Conservation (phyloP, 169 alveolate genomes). For the Theileria sp. region DNA sequence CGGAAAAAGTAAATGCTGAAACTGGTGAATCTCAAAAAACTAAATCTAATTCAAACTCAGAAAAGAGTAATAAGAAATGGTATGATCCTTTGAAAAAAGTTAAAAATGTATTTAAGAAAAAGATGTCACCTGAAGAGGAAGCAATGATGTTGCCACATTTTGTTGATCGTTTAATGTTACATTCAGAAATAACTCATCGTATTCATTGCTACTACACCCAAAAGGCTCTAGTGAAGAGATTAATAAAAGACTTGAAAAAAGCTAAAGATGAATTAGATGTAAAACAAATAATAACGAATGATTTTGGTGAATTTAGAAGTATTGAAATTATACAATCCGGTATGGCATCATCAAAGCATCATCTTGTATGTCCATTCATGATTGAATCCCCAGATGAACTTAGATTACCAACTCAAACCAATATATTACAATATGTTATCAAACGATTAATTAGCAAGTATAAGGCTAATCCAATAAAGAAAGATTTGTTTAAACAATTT, state of each 20-base stretch:
- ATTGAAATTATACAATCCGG: constrained; percentile 44
- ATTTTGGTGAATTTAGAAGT: constrained; percentile 28
- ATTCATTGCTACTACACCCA: constrained; percentile 59
- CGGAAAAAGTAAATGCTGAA: background rate
- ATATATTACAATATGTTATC: constrained; percentile 28
- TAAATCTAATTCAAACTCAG: background rate
- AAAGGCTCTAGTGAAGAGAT: constrained; percentile 15
- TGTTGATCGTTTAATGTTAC: constrained; percentile 37
- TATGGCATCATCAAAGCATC: constrained; percentile 15
- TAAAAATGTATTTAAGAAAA: background rate
- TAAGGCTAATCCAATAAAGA: background rate
- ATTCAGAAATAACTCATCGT: constrained; percentile 64
- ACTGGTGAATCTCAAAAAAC: background rate
- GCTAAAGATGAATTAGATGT: constrained; percentile 7
- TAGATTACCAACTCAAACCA: constrained; percentile 29
- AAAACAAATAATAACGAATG: background rate
- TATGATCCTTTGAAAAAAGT: background rate
- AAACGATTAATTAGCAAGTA: background rate
- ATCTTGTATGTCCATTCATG: constrained; percentile 63
- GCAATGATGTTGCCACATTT: constrained; percentile 29
- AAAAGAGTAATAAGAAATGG: background rate
- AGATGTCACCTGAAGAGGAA: constrained; percentile 23
- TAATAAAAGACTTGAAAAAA: constrained; percentile 19
- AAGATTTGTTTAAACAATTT: constrained; percentile 6
- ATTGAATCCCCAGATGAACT: constrained; percentile 53